Percentiles rank a stretch among this genome's conserved stretches.
phyloP scores from a whole-genome alignment of 768 basidiomycete species.

The Lactarius hatsudake region DNA sequence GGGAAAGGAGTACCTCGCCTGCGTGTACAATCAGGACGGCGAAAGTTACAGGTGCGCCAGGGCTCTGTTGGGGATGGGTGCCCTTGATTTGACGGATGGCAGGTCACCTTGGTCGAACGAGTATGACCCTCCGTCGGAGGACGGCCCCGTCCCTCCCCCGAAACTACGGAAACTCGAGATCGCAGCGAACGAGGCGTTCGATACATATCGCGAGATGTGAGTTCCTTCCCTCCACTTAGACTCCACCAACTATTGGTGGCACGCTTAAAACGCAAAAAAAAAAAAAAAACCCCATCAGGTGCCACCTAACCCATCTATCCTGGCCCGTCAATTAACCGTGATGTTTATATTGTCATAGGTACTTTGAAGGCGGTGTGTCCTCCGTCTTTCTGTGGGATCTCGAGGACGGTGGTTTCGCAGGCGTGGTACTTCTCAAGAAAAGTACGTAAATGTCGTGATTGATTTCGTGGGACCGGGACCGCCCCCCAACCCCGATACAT shows the following conservation, averaged over 20 bases:
- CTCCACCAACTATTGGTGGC: not conserved
- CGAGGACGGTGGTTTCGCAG: constrained; percentile 94
- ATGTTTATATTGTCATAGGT: constrained; percentile 45
- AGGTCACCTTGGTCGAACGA: constrained; percentile 99
- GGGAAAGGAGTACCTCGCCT: constrained; percentile 87
- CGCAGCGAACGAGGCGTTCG: constrained; percentile 93
- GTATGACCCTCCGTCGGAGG: constrained; percentile 86
- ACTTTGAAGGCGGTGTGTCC: constrained; percentile 97
- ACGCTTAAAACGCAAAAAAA: not conserved
- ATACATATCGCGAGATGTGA: constrained; percentile 94
- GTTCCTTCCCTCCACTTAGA: constrained; percentile 28
- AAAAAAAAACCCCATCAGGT: not conserved
- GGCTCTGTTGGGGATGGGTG: not conserved
- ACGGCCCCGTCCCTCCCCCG: constrained; percentile 81
- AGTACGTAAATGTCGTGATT: constrained; percentile 43
- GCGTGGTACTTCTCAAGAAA: constrained; percentile 95
- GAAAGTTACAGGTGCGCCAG: constrained; percentile 73
- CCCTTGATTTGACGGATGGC: not conserved
- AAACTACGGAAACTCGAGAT: constrained; percentile 90
- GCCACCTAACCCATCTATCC: not conserved
- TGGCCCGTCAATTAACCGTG: not conserved
- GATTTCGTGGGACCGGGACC: not conserved
- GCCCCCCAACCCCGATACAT: not conserved
- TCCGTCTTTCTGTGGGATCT: constrained; percentile 98
- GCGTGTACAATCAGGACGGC: constrained; percentile 91